Evolutionary conservation across 2,329 filamentous ascomycete genomes (phyloP).

Genomic region (Dothideomycetes sp.): DNA sequence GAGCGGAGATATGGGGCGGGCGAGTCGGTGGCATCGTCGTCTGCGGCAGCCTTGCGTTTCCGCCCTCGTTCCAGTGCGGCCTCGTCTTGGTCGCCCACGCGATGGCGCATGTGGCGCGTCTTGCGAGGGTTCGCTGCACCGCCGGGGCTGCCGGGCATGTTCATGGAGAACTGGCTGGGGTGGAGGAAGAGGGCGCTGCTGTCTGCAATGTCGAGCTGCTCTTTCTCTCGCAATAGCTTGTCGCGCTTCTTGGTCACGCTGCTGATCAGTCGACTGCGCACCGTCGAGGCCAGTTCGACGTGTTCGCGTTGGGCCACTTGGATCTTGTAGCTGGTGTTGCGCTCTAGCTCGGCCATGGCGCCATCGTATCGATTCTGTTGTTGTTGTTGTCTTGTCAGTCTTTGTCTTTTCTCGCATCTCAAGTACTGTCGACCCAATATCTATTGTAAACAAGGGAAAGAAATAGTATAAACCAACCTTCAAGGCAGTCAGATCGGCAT

Average conservation of each 20-base stretch:
- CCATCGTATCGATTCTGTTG: constrained; percentile 46
- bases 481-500: constrained; percentile 70
- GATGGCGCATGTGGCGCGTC: constrained; percentile 50
- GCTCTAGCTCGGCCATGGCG: constrained; percentile 43
- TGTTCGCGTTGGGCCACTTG: constrained; percentile 54
- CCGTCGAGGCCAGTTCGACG: constrained; percentile 44
- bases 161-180: constrained; percentile 55
- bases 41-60: constrained; percentile 45
- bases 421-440: not conserved
- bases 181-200: constrained; percentile 55
- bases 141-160: constrained; percentile 51
- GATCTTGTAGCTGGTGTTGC: constrained; percentile 47
- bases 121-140: constrained; percentile 50
- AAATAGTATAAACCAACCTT: constrained; percentile 44
- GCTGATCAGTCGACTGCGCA: constrained; percentile 51
- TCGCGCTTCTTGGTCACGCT: constrained; percentile 46
- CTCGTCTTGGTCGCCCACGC: constrained; percentile 21
- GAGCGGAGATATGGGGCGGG: constrained; percentile 40
- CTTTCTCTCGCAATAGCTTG: constrained; percentile 52
- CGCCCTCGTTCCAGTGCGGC: constrained; percentile 37
- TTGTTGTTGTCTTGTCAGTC: not conserved
- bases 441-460: not conserved
- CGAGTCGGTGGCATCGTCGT: constrained; percentile 48
- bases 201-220: constrained; percentile 55
- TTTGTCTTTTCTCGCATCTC: not conserved